phyloP scores from a whole-genome alignment of 768 basidiomycete genomes.

The Austroboletus festivus region DNA sequence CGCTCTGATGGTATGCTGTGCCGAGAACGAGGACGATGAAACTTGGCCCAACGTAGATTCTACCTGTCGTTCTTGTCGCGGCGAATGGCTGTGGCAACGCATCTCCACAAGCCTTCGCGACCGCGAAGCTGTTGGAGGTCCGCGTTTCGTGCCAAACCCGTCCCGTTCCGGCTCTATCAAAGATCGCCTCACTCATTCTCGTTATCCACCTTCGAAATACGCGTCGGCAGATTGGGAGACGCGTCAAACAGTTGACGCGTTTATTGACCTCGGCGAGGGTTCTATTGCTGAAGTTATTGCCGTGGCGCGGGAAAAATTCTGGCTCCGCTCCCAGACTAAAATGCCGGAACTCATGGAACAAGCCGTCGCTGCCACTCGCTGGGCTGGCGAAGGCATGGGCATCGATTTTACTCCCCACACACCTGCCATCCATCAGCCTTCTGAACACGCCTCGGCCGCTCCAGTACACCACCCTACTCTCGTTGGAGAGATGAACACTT shows the following conservation, averaged over 20 bases:
- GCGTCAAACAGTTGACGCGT: slow-evolving; percentile 64
- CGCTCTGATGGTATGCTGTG: slow-evolving; percentile 42
- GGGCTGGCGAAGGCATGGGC: slow-evolving; percentile 36
- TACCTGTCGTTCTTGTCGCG: slow-evolving; percentile 66
- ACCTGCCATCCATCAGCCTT: slow-evolving; percentile 8
- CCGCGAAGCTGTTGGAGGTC: slow-evolving; percentile 56
- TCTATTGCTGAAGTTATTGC: slow-evolving; percentile 56
- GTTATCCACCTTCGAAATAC: slow-evolving; percentile 28
- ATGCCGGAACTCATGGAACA: slow-evolving; percentile 65
- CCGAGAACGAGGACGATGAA: slow-evolving; percentile 72
- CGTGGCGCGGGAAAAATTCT: slow-evolving; percentile 66
- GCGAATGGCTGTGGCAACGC: slow-evolving; percentile 62
- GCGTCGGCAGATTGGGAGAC: slow-evolving; percentile 59
- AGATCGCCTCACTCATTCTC: slow-evolving; percentile 17
- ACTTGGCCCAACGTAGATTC: slow-evolving; percentile 62
- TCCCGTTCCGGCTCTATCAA: slow-evolving; percentile 14
- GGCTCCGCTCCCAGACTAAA: slow-evolving; percentile 64
- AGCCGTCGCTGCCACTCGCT: slow-evolving; percentile 58
- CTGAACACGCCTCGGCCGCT: slow-evolving; percentile 10
- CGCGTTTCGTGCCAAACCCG: slow-evolving; percentile 25
- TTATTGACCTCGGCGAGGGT: slow-evolving; percentile 72
- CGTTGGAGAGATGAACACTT: slow-evolving; percentile 11
- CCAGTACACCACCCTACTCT: slow-evolving; percentile 4
- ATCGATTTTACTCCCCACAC: slow-evolving; percentile 28
- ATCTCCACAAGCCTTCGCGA: slow-evolving; percentile 48